Conservation (phyloP, 306 rosid species). For the Crotalaria pallida region DNA sequence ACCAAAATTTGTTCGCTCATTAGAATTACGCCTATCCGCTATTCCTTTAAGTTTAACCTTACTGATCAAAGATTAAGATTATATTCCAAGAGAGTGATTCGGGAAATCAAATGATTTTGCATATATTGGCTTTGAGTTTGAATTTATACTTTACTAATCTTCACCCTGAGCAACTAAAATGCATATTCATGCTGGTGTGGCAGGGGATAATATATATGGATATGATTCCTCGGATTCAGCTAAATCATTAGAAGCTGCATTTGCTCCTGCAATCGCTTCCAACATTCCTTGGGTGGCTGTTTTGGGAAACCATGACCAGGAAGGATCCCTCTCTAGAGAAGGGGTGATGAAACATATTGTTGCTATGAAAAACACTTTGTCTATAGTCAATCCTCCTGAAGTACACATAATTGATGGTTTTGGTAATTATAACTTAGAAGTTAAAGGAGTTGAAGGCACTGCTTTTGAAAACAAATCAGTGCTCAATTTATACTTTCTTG, state of each 20-base stretch:
- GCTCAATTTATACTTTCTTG: conserved; percentile 79
- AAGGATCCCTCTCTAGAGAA: conserved; percentile 75
- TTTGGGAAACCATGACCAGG: conserved; percentile 90
- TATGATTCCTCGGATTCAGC: conserved; percentile 52
- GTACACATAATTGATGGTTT: conserved; percentile 52
- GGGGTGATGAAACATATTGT: conserved; percentile 73
- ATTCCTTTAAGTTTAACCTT: neutral
- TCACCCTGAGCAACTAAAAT: neutral
- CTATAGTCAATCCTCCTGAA: conserved; percentile 58
- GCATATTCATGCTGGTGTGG: neutral
- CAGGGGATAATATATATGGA: conserved; percentile 75
- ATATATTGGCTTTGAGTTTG: neutral
- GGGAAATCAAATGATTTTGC: neutral
- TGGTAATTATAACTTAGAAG: conserved; percentile 75
- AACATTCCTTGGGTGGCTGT: conserved; percentile 78
- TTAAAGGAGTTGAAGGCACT: conserved; percentile 62
- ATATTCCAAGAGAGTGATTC: neutral
- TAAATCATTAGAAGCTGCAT: conserved; percentile 60
- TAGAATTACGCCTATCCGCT: neutral
- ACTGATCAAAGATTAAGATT: neutral
- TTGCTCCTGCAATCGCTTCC: conserved; percentile 67
- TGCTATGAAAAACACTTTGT: conserved; percentile 53
- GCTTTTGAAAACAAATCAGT: conserved; percentile 65
- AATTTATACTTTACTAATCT: neutral
- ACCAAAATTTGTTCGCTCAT: neutral